Base-by-base conservation (phyloP, 2,329 filamentous ascomycete genomes). In the Talaromyces albobiverticillius region DNA sequence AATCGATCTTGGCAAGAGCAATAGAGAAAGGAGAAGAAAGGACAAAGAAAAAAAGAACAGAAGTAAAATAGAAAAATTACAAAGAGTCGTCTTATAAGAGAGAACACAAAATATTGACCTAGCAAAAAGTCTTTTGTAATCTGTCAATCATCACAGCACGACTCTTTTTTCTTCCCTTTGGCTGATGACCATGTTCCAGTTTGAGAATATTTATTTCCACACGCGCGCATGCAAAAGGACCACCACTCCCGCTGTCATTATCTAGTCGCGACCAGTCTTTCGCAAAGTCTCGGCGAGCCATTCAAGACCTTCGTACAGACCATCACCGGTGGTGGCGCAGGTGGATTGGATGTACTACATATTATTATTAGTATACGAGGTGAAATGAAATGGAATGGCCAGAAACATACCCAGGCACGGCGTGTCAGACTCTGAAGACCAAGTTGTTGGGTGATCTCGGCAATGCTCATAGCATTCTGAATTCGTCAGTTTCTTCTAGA, bases 391-490 rank as follows among this genome's bases (percentile, higher is more conserved):
- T 38, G 18, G 16, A n/a, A 13, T n/a, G 20, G 22, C 38, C 22
- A 29, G 31, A 42, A 61, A 80, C 91, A 76, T 92, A 99, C 94
- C 94, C 94, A 99, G 71, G 90, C 89, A 77, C 94, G 92, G 82
- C 96, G 90, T 84, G 91, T 90, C 84, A 99, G 83, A 81, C 90
- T 95, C 87, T 97, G 93, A 71, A 99, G 91, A 73, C 94, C 94
- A 77, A 99, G 90, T 87, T 97, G 96, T 82, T 99, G 93, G 77
- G 94, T 99, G 78, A 99, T 97, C 82, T 99, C 94, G 72, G 94
- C 93, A 71, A 94, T 93, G 80, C 95, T 96, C 94, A 97, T 97
- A 78, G 94, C 94, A 74, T 97, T 97, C 92, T 96, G 70, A 57
- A 55, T 54, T 45, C 49, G 54, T 57, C 46, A 62, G 72, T 64